Percentiles rank a stretch among this genome's conserved stretches.
Evolutionary conservation across 208 protist genomes (phyloP).

Genomic region (Trypanosomatidae sp.): DNA sequence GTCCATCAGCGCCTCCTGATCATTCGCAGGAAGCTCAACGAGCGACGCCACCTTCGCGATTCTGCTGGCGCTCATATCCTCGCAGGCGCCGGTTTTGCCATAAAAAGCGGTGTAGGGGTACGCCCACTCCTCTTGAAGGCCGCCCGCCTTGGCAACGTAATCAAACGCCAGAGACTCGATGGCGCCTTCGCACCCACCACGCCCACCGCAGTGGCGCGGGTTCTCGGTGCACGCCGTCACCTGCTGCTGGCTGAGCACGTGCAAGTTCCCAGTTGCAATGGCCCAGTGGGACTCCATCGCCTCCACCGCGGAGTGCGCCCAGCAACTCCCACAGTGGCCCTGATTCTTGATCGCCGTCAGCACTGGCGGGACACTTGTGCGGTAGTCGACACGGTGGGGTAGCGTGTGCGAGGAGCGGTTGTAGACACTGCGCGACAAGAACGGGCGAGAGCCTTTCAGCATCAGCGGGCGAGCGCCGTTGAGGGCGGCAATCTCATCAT

Average conservation of each 20-base stretch:
- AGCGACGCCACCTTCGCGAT: too few species aligned
- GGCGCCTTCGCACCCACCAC: slow-evolving; percentile 80
- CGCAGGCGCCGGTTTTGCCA: slow-evolving; percentile 49
- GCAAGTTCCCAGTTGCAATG: slow-evolving; percentile 54
- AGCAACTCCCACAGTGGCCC: slow-evolving; percentile 80
- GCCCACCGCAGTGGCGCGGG: slow-evolving; percentile 49
- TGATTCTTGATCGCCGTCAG: slow-evolving; percentile 80
- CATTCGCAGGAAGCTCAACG: too few species aligned
- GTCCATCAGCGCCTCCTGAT: slow-evolving; percentile 56
- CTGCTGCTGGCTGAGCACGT: slow-evolving; percentile 90
- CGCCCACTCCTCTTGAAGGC: slow-evolving; percentile 54
- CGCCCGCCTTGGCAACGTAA: slow-evolving; percentile 57
- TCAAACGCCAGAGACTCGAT: slow-evolving; percentile 75
- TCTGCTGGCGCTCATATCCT: too few species aligned
- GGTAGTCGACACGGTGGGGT: slow-evolving; percentile 53
- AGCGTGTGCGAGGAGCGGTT: too few species aligned
- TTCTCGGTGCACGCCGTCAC: slow-evolving; percentile 91
- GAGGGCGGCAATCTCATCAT: slow-evolving; percentile 39
- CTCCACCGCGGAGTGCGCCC: slow-evolving; percentile 62
- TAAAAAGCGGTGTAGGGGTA: slow-evolving; percentile 84
- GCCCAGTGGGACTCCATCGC: slow-evolving; percentile 78
- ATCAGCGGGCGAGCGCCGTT: slow-evolving; percentile 30
- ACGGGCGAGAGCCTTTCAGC: slow-evolving; percentile 8
- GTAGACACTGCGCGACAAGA: neutral
- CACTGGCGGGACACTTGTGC: slow-evolving; percentile 31